Base-by-base conservation (phyloP, 2,329 filamentous ascomycete genomes). In the Magnaporthiopsis poae region DNA sequence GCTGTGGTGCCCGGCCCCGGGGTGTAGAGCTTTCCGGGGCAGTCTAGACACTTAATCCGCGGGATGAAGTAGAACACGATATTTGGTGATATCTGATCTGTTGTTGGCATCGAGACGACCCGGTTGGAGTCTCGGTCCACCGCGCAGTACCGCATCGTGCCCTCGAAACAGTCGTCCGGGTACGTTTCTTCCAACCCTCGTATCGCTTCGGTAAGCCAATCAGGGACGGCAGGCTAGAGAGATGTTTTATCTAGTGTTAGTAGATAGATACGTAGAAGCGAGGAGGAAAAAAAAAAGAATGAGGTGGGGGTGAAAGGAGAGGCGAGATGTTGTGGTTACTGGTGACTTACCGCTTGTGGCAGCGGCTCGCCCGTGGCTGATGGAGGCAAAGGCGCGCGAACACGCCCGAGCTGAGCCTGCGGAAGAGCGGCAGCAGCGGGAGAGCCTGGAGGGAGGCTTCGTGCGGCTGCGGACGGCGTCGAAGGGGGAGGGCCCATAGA, bases 21-120 rank as follows among this genome's bases (percentile, higher is more conserved):
- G 0, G 93, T 96, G 77, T 99, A 99, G 13, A 96, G 81, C 77
- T 97, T 98, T 36, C 91, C 92, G 0, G 92, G 91, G 75, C 95
- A 98, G 76, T 99, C 95, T 62, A 89, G 86, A 76, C 95, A 99
- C 67, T 91, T 85, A 69, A 99, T 97, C 64, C 95, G 85, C 11
- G 95, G 95, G 64, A 96, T 82, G 77, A 90, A 98, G 78, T 90
- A 90, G 71, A 89, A 91, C 72, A 89, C 90, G 68, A 91, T 81
- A 69, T 89, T 85, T 68, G 83, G 80, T 66, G 84, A 88, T 21
- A 82, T 80, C 61, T 84, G 80, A 56, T 81, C 82, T 13, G 72
- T 69, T 52, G 72, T 70, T 29, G 71, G 74, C 69, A 76, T 82
- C 72, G 75, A 78, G 64, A 90, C 82, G 29, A 88, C 86, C 27